Base-by-base conservation (phyloP, 352 stramenopile genomes). In the Pythium biforme region DNA sequence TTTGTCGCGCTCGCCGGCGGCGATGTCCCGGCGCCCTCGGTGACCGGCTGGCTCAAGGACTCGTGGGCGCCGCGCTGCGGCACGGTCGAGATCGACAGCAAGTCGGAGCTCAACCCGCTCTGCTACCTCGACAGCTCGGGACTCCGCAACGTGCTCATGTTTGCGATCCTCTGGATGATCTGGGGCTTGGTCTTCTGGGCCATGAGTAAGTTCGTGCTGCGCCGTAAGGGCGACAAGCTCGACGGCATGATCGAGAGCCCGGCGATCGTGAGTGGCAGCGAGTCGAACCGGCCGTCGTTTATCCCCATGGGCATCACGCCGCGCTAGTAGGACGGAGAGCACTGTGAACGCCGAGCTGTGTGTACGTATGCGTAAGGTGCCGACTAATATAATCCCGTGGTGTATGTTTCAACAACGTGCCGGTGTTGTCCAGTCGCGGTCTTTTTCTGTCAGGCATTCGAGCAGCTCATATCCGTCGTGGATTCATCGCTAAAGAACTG, bases 41-140 rank as follows among this genome's bases (percentile, higher is more conserved):
- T 98, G 33, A 72, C 98, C 34, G 96, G 96, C 12, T 76, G 70
- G 59, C 78, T 98, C 54, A 98, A 98, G 75, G 96, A 98, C 66
- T 53, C 74, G 31, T 88, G 95, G 69, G 92, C 94, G 15, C 94
- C 95, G 5, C 68, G 76, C 40, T 98, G 92, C 55, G 81, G 78
- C 48, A 89, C 78, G 9, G 72, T 92, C 45, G 83, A 88, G 56
- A 77, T 84, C 29, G 69, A 83, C 66, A 75, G 72, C 53, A 68
- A 86, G 58, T 67, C 78, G 6, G 57, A 75, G 56, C 67, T 92
- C 3, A 90, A 91, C 60, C 83, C 82, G 23, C 69, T 77, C 4
- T 92, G 81, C 65, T 69, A 68, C 25, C 55, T 85, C 52, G 78
- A 91, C 62, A 71, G 65, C 50, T 27, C 68, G 2, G 83, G 85